Evolutionary conservation across 2,329 filamentous ascomycete species (phyloP), one percentile per base, ranked within the genome.

Genomic region (Sclerotiophoma versabilis): DNA sequence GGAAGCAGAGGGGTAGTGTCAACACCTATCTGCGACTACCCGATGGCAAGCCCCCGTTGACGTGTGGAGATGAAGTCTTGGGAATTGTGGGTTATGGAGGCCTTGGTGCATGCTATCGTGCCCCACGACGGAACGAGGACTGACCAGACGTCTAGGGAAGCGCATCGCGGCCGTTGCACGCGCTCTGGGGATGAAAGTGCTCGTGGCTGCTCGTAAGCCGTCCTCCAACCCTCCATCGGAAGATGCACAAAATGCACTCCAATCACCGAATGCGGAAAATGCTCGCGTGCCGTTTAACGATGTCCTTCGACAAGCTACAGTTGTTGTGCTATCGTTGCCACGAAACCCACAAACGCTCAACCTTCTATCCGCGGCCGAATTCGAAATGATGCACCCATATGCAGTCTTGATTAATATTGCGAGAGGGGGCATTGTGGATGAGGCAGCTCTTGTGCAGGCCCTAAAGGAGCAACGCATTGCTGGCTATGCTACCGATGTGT

Each of bases 401-500:
- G 72, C 79, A 2, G 65, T 83, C 3, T 34, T 83, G 10, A 70
- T 83, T 51, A 83, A 84, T 54, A 76, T 82, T 32, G 75, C 78
- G 3, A 76, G 81, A 19, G 81, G 81, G 12, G 80, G 80, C 1
- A 78, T 83, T 14, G 76, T 83, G 14, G 77, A 84, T 45, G 82
- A 84, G 63, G 66, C 66, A 1, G 81, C 80, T 4, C 67, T 84
- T 11, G 73, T 79, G 14, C 66, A 69, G 15, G 80, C 81, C 1
- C 59, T 83, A 47, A 75, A 73, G 38, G 68, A 78, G n/a, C 71
- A 72, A 14, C 66, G 68, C 54, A 80, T 83, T 37, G 75, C 77
- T 3, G 81, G 81, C 1, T 81, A 80, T 38, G 81, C 78, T 12
- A 79, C 79, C 1, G 82, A 84, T 67, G 82, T 84, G 7, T 80